Evolutionary conservation across 1,284 basidiomycete genomes (phyloP), one percentile per base, ranked within the genome.

Genomic region (Naganishia sp.): DNA sequence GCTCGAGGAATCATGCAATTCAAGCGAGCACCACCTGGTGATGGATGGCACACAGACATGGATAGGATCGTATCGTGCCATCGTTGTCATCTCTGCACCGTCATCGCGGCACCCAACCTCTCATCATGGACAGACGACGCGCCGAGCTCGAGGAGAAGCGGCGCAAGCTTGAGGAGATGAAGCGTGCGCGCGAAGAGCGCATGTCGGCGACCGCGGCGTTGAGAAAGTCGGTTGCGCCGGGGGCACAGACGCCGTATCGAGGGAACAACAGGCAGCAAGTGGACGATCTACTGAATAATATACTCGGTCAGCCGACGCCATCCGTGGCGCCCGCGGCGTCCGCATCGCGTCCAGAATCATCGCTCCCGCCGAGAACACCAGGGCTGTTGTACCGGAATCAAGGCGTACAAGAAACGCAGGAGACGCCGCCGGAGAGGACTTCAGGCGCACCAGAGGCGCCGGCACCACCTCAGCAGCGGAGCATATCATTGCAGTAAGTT

Each of bases 121-220:
- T 21, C 47, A 51, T 7, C 15, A 61, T 61, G 58, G 58, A 61
- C 17, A 50, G 58, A 50, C 39, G 88, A 46, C 80, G 87, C 73
- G 85, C 88, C 73, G 94, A 97, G 81, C 91, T 98, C 69, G 92
- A 94, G 79, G 90, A 89, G 47, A 99, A 98, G 81, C 84, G 88
- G 67, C 86, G 87, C 7, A 94, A 93, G 78, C 87, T 98, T 49
- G 91, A 87, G 54, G 91, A 94, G 70, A 71, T 82, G 43, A 70
- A 78, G 42, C 67, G 77, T 52, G 77, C 78, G 15, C 72, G 78
- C 56, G 79, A 78, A 46, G 77, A 80, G 62, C 68, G 78, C 32
- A 65, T 65, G 64, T 64, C 67, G n/a, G 56, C 58, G 6, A 43
- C 57, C 7, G 65, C 49, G 21, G 54, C 51, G 10, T 43, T 60